A percentile compares a stretch with the other conserved stretches of the same genome.
These are phyloP conservation scores for Neurospora discreta DNA, from an alignment of 495 filamentous ascomycete species.

Conservation along the genomic window DNA sequence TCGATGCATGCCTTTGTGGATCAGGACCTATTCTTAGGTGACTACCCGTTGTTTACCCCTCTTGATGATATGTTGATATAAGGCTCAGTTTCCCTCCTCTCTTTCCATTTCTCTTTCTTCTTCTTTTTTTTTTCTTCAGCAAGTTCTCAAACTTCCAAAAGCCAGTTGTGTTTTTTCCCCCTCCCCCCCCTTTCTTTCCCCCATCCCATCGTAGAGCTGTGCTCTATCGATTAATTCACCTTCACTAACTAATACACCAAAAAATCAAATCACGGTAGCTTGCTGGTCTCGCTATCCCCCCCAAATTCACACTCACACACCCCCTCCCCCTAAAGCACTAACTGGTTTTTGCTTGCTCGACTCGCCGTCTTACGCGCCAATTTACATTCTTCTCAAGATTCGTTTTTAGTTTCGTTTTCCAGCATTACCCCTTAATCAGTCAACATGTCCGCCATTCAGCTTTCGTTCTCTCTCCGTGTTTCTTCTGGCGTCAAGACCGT, in stretches of 20 bases:
- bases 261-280: conserved; percentile 29
- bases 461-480: conserved; percentile 86
- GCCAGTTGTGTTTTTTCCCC: conserved; percentile 44
- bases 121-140: conserved; percentile 55
- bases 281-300: conserved; percentile 35
- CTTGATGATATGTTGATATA: conserved; percentile 30
- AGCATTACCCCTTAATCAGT: conserved; percentile 17
- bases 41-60: conserved; percentile 14
- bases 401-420: conserved; percentile 26
- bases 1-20: neutral
- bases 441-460: conserved; percentile 76
- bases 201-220: conserved; percentile 42
- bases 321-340: conserved; percentile 23
- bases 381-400: conserved; percentile 17
- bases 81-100: conserved; percentile 30
- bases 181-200: conserved; percentile 39
- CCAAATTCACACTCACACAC: conserved; percentile 23
- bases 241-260: conserved; percentile 22
- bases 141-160: conserved; percentile 61
- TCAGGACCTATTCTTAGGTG: conserved; percentile 7
- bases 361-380: conserved; percentile 19
- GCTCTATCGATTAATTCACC: conserved; percentile 32
- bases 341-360: conserved; percentile 52
- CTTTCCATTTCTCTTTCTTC: conserved; percentile 20
- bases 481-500: conserved; percentile 95